These are phyloP conservation scores for Bifiguratus adelaidae DNA, from an alignment of 192 early-diverging fungal species.

Conservation along the genomic window DNA sequence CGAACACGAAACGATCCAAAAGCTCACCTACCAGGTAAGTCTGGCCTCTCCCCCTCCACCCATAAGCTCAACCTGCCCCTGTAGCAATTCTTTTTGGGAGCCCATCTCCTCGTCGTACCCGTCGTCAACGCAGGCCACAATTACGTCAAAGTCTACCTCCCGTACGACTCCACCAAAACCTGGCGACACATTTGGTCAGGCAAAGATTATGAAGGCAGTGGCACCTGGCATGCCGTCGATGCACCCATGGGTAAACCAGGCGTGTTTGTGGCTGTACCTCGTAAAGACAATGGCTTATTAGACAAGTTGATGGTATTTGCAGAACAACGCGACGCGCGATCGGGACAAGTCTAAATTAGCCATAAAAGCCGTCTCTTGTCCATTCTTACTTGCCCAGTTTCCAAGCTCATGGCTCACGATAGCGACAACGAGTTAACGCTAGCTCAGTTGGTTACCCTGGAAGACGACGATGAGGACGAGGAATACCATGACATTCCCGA, in stretches of 20 bases:
- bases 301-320: constrained; percentile 13
- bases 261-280: constrained; percentile 23
- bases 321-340: too few relatives aligned
- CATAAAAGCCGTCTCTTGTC: too few relatives aligned
- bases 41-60: neutral
- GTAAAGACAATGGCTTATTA: constrained; percentile 11
- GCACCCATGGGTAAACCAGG: constrained; percentile 23
- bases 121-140: constrained; percentile 10
- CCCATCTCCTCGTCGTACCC: constrained; percentile 17
- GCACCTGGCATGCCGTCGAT: constrained; percentile 11
- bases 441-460: neutral
- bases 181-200: constrained; percentile 27
- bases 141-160: constrained; percentile 29
- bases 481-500: constrained; percentile 6
- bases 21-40: constrained; percentile 16
- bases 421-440: too few relatives aligned
- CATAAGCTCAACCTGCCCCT: neutral
- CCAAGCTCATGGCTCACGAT: too few relatives aligned
- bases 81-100: constrained; percentile 22
- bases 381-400: too few relatives aligned
- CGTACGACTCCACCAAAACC: constrained; percentile 4
- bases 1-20: constrained; percentile 10
- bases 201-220: constrained; percentile 14
- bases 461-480: constrained; percentile 4
- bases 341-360: too few relatives aligned